These are phyloP conservation scores for Rosa multiflora DNA, from an alignment of 306 rosid species.

Conservation along the genomic window DNA sequence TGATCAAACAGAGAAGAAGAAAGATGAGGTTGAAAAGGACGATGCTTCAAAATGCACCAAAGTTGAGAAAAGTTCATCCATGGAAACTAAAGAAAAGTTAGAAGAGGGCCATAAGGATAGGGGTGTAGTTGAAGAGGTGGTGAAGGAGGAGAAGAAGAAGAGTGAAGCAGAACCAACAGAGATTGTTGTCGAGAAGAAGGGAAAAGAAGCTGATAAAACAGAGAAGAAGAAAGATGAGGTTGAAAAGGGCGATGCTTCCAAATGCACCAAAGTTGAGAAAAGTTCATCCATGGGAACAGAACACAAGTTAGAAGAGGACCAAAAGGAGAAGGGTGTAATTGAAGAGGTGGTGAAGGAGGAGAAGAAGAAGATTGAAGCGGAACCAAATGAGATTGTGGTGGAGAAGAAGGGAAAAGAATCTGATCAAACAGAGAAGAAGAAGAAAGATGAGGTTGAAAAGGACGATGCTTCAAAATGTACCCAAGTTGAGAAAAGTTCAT, in stretches of 20 bases:
- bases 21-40: neutral
- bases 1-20: neutral
- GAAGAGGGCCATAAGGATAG: neutral
- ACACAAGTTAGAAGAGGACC: too few relatives aligned
- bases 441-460: neutral
- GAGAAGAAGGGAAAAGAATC: neutral
- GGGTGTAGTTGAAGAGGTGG: neutral
- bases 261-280: neutral
- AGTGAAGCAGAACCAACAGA: neutral
- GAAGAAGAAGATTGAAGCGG: neutral
- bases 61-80: neutral
- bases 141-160: neutral
- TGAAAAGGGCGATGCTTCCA: neutral
- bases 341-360: neutral
- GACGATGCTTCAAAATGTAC: neutral
- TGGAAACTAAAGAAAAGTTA: neutral
- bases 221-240: neutral
- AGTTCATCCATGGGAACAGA: neutral
- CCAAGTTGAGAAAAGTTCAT: too few relatives aligned
- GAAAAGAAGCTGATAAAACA: neutral
- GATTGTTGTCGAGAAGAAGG: neutral
- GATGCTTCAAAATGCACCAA: too few relatives aligned
- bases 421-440: neutral
- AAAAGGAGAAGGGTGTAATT: neutral
- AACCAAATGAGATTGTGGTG: neutral